These are phyloP conservation scores for Fusarium anguioides DNA, from an alignment of 2,329 filamentous ascomycete species.

Conservation along the genomic window DNA sequence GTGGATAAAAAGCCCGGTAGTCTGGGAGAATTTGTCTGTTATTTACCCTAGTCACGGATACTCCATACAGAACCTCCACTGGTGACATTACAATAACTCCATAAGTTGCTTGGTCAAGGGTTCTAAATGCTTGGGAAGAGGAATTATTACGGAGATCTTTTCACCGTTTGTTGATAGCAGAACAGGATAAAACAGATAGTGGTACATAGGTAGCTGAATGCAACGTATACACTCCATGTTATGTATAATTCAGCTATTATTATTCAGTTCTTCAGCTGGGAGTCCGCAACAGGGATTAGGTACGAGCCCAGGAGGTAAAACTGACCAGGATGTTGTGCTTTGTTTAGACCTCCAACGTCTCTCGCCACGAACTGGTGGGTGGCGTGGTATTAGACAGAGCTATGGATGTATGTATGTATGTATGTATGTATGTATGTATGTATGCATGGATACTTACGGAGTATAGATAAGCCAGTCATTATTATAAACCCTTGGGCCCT, in stretches of 20 bases:
- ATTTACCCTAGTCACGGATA: background rate
- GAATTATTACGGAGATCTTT: background rate
- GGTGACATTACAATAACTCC: constrained; percentile 18
- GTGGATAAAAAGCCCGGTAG: constrained; percentile 16
- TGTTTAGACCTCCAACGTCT: constrained; percentile 3
- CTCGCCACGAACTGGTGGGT: constrained; percentile 28
- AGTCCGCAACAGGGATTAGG: constrained; percentile 2
- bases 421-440: too few species aligned
- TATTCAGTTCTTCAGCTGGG: constrained; percentile 10
- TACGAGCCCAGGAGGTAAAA: background rate
- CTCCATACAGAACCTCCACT: background rate
- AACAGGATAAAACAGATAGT: too few species aligned
- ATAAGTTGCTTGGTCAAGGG: background rate
- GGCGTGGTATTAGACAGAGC: too few species aligned
- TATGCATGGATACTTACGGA: background rate
- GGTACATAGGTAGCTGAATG: background rate
- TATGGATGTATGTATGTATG: too few species aligned
- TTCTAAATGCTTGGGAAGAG: constrained; percentile 3
- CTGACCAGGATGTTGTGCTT: background rate
- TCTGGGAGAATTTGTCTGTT: constrained; percentile 14
- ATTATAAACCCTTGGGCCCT: too few species aligned
- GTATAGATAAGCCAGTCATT: background rate
- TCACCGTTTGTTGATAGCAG: background rate
- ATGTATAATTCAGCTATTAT: constrained; percentile 13
- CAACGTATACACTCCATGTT: background rate